Conservation (phyloP, 177 flowering plant species). For the Telopea speciosissima region DNA sequence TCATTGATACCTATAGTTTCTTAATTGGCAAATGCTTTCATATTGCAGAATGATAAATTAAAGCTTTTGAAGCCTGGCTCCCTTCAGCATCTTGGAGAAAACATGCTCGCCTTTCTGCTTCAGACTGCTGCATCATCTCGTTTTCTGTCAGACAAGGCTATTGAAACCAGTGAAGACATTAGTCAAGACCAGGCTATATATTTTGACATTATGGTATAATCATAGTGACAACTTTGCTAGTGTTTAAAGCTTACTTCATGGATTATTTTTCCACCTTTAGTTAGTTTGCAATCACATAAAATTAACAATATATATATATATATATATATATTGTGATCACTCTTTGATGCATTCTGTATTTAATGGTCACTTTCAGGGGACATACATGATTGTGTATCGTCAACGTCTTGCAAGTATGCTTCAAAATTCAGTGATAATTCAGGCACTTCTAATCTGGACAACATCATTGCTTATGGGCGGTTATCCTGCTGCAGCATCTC, state of each 20-base stretch:
- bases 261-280: not conserved
- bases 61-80: slow-evolving; percentile 82
- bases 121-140: slow-evolving; percentile 54
- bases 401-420: slow-evolving; percentile 72
- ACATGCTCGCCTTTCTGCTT: slow-evolving; percentile 86
- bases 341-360: not conserved
- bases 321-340: too few relatives aligned
- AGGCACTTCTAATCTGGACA: slow-evolving; percentile 65
- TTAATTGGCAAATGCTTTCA: slow-evolving; percentile 6
- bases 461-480: slow-evolving; percentile 84
- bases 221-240: not conserved
- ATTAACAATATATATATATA: too few relatives aligned
- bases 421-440: slow-evolving; percentile 72
- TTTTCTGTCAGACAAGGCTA: slow-evolving; percentile 34
- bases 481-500: slow-evolving; percentile 49
- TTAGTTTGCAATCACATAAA: not conserved
- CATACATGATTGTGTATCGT: slow-evolving; percentile 68
- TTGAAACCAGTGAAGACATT: slow-evolving; percentile 23
- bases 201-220: slow-evolving; percentile 80
- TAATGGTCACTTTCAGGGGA: slow-evolving; percentile 50
- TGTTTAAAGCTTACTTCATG: not conserved
- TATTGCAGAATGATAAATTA: slow-evolving; percentile 85
- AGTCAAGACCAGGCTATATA: slow-evolving; percentile 44
- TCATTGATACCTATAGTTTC: not conserved
- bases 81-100: slow-evolving; percentile 97